A percentile compares a stretch with the other conserved stretches of the same genome.
Evolutionary conservation across 2,329 filamentous ascomycete species (phyloP).

Genomic region (Monilinia aucupariae): DNA sequence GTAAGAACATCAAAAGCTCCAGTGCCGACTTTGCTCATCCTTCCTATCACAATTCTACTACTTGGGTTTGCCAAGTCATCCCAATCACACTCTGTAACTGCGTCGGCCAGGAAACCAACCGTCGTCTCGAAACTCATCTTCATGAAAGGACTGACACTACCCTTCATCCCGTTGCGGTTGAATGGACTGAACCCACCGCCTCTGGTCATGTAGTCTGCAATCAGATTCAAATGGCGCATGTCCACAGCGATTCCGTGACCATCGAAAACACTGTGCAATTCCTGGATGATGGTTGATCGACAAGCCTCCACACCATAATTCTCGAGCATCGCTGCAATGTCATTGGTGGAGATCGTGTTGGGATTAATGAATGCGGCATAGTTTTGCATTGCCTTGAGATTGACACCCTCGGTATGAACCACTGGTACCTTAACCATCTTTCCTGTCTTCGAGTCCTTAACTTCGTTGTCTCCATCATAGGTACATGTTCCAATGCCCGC

Average conservation of each 20-base stretch:
- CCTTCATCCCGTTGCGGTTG: constrained; percentile 80
- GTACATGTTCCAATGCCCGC: constrained; percentile 68
- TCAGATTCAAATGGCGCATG: constrained; percentile 86
- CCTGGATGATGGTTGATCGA: constrained; percentile 77
- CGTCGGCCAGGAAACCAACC: constrained; percentile 85
- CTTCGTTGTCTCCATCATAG: constrained; percentile 55
- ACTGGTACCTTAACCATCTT: constrained; percentile 47
- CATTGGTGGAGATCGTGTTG: constrained; percentile 83
- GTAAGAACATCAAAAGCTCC: constrained; percentile 86
- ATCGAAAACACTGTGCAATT: constrained; percentile 79
- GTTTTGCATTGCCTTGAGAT: constrained; percentile 84
- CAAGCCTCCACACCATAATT: constrained; percentile 93
- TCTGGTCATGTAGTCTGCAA: constrained; percentile 97
- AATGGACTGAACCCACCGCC: constrained; percentile 85
- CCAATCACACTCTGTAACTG: constrained; percentile 82
- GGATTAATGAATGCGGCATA: constrained; percentile 82
- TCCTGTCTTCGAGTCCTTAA: constrained; percentile 44
- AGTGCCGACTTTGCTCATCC: constrained; percentile 76
- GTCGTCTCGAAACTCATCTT: constrained; percentile 99
- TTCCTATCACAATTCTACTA: constrained; percentile 81
- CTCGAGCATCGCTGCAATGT: constrained; percentile 76
- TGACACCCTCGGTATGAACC: constrained; percentile 78
- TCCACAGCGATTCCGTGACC: constrained; percentile 92
- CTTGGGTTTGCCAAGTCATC: constrained; percentile 84
- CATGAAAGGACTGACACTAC: constrained; percentile 84